These are phyloP conservation scores for Fusarium sp. DNA, from an alignment of 2,329 filamentous ascomycete genomes.

Conservation along the genomic window DNA sequence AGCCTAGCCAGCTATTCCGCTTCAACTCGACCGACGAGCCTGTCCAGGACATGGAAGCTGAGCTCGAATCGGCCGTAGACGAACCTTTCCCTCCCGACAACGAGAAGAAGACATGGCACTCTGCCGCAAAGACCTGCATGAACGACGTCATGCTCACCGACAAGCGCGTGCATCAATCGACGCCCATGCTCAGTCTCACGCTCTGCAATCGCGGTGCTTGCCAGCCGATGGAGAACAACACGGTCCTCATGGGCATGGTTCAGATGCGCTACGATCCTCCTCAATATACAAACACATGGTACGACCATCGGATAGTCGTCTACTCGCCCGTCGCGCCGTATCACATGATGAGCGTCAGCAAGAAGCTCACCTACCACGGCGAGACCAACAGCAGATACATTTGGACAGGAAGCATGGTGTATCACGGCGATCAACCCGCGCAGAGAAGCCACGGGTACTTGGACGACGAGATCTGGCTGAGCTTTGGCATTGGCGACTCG, in stretches of 20 bases:
- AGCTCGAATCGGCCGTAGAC: constrained; percentile 27
- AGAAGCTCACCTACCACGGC: constrained; percentile 36
- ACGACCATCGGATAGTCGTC: constrained; percentile 35
- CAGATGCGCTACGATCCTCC: constrained; percentile 37
- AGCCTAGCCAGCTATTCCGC: constrained; percentile 29
- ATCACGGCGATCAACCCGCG: constrained; percentile 15
- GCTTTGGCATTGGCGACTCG: constrained; percentile 35
- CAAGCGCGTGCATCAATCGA: constrained; percentile 33
- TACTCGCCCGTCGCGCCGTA: constrained; percentile 29
- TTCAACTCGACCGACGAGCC: constrained; percentile 19
- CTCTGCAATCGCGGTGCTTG: constrained; percentile 32
- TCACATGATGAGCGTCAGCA: constrained; percentile 36
- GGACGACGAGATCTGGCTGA: constrained; percentile 35
- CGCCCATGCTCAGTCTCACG: constrained; percentile 36
- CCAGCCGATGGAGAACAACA: constrained; percentile 30
- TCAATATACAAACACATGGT: constrained; percentile 33
- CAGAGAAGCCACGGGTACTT: constrained; percentile 30
- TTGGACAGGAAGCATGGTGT: constrained; percentile 38
- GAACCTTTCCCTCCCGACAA: constrained; percentile 31
- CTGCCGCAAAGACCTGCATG: constrained; percentile 22
- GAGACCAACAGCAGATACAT: constrained; percentile 35
- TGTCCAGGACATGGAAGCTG: constrained; percentile 17
- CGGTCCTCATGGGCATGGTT: constrained; percentile 35
- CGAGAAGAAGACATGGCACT: constrained; percentile 32
- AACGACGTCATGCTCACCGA: constrained; percentile 38